Conservation (phyloP, 2,329 filamentous ascomycete species). For the Lachnellula hyalina region DNA sequence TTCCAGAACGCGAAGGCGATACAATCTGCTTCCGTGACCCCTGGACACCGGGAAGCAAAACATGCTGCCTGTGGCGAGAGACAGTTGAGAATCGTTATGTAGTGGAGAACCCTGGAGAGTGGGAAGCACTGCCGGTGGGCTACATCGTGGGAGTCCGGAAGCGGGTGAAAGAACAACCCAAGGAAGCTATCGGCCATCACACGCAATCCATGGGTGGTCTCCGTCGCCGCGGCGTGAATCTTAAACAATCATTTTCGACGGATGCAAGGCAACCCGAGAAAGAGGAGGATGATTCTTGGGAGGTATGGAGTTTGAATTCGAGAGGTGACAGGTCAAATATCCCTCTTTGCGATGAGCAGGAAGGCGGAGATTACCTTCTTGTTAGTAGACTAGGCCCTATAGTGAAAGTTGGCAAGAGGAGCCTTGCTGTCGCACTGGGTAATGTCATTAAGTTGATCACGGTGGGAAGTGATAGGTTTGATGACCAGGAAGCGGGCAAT, state of each 20-base stretch:
- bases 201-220: conserved; percentile 3
- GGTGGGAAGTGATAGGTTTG: conserved; percentile 60
- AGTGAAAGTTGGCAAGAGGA: conserved; percentile 54
- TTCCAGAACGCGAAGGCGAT: conserved; percentile 46
- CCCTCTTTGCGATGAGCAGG: conserved; percentile 16
- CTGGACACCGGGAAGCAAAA: conserved; percentile 35
- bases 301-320: conserved; percentile 46
- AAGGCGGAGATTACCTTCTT: conserved; percentile 47
- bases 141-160: conserved; percentile 59
- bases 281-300: conserved; percentile 38
- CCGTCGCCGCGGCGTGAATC: conserved; percentile 14
- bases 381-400: conserved; percentile 63
- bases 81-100: conserved; percentile 47
- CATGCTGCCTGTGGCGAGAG: conserved; percentile 47
- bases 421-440: conserved; percentile 65
- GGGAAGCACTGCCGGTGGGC: conserved; percentile 57
- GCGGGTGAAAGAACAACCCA: conserved; percentile 26
- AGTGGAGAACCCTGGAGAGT: conserved; percentile 58
- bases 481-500: conserved; percentile 28
- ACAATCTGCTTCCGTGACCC: conserved; percentile 53
- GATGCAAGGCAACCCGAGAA: neutral
- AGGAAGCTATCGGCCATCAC: neutral
- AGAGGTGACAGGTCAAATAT: conserved; percentile 34
- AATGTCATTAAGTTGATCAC: conserved; percentile 68
- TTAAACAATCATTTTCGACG: neutral